A percentile compares a stretch with the other conserved stretches of the same genome.
These are phyloP conservation scores for Aspergillus olivimuriae DNA, from an alignment of 495 filamentous ascomycete genomes.

Conservation along the genomic window DNA sequence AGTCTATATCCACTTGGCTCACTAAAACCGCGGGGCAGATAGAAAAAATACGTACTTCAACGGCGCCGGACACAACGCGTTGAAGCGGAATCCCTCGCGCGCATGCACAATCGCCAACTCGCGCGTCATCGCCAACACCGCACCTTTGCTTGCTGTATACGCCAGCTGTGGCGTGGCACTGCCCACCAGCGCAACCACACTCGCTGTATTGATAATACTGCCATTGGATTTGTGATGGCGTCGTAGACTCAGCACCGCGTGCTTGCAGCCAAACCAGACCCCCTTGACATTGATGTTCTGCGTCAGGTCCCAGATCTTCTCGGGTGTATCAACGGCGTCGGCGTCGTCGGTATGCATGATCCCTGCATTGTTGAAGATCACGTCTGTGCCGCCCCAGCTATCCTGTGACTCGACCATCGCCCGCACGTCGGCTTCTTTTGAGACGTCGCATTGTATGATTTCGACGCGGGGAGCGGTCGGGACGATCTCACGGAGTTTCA, in stretches of 20 bases:
- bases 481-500: constrained; percentile 69
- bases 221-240: constrained; percentile 68
- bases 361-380: constrained; percentile 99
- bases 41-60: constrained; percentile 55
- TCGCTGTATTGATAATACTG: constrained; percentile 92
- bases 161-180: constrained; percentile 92
- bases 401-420: constrained; percentile 67
- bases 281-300: constrained; percentile 97
- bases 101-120: constrained; percentile 82
- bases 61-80: constrained; percentile 85
- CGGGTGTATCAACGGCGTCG: constrained; percentile 77
- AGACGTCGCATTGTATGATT: constrained; percentile 54
- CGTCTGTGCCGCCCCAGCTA: constrained; percentile 79
- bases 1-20: no score
- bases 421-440: constrained; percentile 68
- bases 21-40: neutral
- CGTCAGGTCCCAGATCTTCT: constrained; percentile 92
- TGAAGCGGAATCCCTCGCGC: constrained; percentile 80
- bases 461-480: constrained; percentile 46
- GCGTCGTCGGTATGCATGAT: constrained; percentile 93
- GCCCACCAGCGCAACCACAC: constrained; percentile 86
- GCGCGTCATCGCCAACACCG: constrained; percentile 79
- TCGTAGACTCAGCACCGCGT: constrained; percentile 79
- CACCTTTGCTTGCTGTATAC: constrained; percentile 95
- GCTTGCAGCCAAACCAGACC: constrained; percentile 94